A percentile compares a stretch with the other conserved stretches of the same genome.
Conservation (phyloP, 495 filamentous ascomycete species). For the Xylaria acuta region DNA sequence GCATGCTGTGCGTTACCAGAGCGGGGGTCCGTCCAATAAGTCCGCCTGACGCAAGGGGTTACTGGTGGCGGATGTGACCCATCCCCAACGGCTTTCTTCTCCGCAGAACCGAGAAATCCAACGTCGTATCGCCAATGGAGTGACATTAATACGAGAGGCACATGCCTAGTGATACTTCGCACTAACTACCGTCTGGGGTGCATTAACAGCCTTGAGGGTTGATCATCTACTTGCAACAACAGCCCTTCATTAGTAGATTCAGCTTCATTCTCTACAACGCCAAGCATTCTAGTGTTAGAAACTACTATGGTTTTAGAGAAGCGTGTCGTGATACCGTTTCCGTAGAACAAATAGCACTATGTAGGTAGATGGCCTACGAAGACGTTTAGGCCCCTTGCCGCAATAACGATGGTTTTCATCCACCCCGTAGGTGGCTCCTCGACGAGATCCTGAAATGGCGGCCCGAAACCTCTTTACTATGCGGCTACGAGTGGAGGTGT, state of each 20-base stretch:
- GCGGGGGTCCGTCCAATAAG: neutral
- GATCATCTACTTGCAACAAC: neutral
- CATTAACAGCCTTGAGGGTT: neutral
- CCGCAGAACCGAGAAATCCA: conserved; percentile 25
- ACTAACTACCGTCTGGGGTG: conserved; percentile 18
- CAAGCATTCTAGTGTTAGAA: neutral
- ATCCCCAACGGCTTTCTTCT: conserved; percentile 22
- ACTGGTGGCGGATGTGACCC: conserved; percentile 4
- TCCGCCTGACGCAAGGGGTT: neutral
- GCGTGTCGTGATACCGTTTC: neutral
- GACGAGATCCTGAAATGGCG: neutral
- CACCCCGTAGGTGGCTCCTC: neutral
- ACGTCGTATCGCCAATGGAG: neutral
- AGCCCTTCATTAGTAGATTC: neutral
- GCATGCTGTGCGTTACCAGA: conserved; percentile 4
- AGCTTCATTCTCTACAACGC: neutral
- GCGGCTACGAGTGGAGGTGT: neutral
- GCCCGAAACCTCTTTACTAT: neutral
- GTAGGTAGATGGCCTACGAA: neutral
- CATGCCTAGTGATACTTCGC: neutral
- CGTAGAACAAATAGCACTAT: neutral
- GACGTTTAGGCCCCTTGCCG: neutral
- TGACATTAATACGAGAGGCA: conserved; percentile 3
- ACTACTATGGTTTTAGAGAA: neutral
- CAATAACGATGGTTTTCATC: neutral